A percentile compares a stretch with the other conserved stretches of the same genome.
These are phyloP conservation scores for Soucietia sequanensis DNA, from an alignment of 805 yeast species.

Conservation along the genomic window DNA sequence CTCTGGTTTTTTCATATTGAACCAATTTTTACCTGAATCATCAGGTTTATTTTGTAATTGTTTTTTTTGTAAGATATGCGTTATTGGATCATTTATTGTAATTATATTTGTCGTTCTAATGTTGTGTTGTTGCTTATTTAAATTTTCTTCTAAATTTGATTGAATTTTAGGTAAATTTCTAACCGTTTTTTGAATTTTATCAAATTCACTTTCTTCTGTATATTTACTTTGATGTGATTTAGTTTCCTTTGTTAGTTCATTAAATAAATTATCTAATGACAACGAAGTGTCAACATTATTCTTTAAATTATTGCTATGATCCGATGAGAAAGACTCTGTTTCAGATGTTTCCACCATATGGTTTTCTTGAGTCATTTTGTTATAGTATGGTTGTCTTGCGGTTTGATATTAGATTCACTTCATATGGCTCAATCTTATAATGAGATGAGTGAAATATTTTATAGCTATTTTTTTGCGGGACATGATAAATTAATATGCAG, in stretches of 20 bases:
- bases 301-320: conserved; percentile 8
- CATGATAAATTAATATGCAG: no score
- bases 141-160: conserved; percentile 23
- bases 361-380: no score
- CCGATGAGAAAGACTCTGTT: conserved; percentile 25
- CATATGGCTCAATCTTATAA: no score
- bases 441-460: no score
- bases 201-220: conserved; percentile 21
- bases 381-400: no score
- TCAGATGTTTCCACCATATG: no score
- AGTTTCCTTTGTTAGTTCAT: conserved; percentile 26
- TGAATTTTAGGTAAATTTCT: conserved; percentile 42
- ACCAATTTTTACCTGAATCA: conserved; percentile 69
- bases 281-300: conserved; percentile 8
- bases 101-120: conserved; percentile 19
- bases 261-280: conserved; percentile 32
- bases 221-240: conserved; percentile 4
- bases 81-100: conserved; percentile 48
- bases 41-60: conserved; percentile 13
- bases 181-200: conserved; percentile 32
- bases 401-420: no score
- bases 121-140: conserved; percentile 14
- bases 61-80: conserved; percentile 14
- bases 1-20: conserved; percentile 73
- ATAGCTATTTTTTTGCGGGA: no score